Conservation (phyloP, 768 basidiomycete species). For the Cystofilobasidium macerans region DNA sequence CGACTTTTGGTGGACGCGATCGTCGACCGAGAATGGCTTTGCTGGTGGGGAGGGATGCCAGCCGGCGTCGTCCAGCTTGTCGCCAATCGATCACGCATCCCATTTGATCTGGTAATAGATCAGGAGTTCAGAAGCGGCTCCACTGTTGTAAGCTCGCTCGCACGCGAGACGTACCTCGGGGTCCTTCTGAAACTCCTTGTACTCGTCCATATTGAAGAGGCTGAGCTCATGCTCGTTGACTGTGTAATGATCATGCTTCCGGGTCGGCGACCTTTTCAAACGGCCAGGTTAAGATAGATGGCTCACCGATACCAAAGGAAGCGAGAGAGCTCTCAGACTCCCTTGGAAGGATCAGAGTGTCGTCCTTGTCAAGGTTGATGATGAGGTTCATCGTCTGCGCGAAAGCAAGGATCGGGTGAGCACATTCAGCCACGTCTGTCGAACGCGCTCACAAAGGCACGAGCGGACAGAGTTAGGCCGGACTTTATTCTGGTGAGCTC, state of each 20-base stretch:
- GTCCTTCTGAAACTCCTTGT: slow-evolving; percentile 68
- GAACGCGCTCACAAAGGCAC: not conserved
- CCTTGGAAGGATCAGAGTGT: slow-evolving; percentile 73
- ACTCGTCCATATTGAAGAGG: slow-evolving; percentile 68
- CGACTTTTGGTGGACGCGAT: too few relatives aligned
- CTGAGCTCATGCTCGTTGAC: slow-evolving; percentile 95
- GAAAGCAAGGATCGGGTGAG: too few relatives aligned
- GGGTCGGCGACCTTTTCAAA: not conserved
- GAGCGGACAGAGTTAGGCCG: slow-evolving; percentile 6
- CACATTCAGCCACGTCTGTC: too few relatives aligned
- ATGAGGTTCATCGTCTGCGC: slow-evolving; percentile 90
- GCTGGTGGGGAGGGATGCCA: too few relatives aligned
- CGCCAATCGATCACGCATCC: too few relatives aligned
- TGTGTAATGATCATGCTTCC: slow-evolving; percentile 35
- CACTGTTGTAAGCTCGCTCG: too few relatives aligned
- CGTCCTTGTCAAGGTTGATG: slow-evolving; percentile 89
- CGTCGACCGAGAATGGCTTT: too few relatives aligned
- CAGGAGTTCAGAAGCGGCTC: not conserved
- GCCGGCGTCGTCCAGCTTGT: too few relatives aligned
- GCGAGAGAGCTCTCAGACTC: slow-evolving; percentile 51
- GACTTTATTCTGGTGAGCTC: slow-evolving; percentile 90
- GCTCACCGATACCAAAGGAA: slow-evolving; percentile 64
- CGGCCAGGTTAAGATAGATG: not conserved
- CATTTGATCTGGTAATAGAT: slow-evolving; percentile 9
- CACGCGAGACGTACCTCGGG: slow-evolving; percentile 63